Percentiles rank a stretch among this genome's conserved stretches.
These are phyloP conservation scores for Yarrowia porcina DNA, from an alignment of 805 yeast species.

Conservation along the genomic window DNA sequence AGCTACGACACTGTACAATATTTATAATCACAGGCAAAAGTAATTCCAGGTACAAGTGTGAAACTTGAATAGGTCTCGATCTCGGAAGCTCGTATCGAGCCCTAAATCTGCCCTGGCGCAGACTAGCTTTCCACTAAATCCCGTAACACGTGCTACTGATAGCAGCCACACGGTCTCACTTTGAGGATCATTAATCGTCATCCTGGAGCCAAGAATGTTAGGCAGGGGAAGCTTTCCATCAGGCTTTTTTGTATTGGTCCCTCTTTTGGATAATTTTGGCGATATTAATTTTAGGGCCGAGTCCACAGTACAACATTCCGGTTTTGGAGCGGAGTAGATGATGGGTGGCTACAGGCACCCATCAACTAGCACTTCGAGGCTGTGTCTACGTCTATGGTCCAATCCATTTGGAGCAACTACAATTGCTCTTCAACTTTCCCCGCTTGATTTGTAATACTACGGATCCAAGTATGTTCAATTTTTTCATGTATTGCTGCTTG, in stretches of 20 bases:
- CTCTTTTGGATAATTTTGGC: background rate
- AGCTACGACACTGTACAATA: no score
- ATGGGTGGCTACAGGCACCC: no score
- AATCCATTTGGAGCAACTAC: background rate
- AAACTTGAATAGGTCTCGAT: no score
- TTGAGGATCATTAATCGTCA: background rate
- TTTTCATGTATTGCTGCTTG: no score
- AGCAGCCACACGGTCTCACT: background rate
- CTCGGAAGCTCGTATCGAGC: background rate
- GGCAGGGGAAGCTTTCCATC: constrained; percentile 14
- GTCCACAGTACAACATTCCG: background rate
- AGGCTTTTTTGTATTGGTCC: background rate
- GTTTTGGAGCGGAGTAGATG: background rate
- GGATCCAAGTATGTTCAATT: no score
- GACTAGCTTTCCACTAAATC: constrained; percentile 1
- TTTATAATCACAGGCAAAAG: no score
- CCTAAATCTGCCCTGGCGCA: background rate
- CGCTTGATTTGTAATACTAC: no score
- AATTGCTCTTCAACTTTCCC: background rate
- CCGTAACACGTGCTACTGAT: background rate
- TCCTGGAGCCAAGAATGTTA: constrained; percentile 3
- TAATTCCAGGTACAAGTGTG: no score
- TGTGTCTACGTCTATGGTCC: no score
- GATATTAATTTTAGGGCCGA: background rate
- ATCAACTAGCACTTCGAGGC: no score